Base-by-base conservation (phyloP, 352 stramenopile species). In the Thraustochytrium sp. region DNA sequence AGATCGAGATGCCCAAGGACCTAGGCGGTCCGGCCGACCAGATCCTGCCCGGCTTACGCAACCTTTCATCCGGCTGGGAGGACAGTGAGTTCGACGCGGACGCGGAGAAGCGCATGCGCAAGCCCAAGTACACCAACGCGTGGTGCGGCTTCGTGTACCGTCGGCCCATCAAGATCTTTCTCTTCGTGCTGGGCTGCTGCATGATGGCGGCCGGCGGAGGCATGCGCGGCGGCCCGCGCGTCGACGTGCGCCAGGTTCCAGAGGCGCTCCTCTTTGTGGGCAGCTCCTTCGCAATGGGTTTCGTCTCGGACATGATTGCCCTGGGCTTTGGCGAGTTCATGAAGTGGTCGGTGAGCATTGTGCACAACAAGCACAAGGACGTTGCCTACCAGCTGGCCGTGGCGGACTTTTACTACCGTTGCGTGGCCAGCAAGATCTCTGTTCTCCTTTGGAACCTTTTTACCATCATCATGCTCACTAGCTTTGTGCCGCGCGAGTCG, bases 381-480 rank as follows among this genome's bases (percentile, higher is more conserved):
- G 65, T 31, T 16, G 65, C 38, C 18, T 55, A 62, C 46, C 34
- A 54, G 38, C 34, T 62, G 13, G 65, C 42, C 4, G 42, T 77
- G 5, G 42, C 49, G 16, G 26, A 77, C 46, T 62, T 77, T 61
- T 77, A 62, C 37, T 55, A 62, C 26, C 40, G 34, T n/a, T 55
- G 49, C 26, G 42, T 77, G 18, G 13, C 34, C 40, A n/a, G n/a
- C 40, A 77, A 77, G 34, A 40, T 55, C 21, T 11, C 26, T 26
- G 40, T 77, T 29, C 65, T 55, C 42, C 8, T 77, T 16, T 77
- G 65, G 65, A 31, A 62, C 0, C 31, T 77, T 2, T 36, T 77
- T 36, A n/a, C n/a, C 65, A 77, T 77, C 37, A 44, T 77, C 46
- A 62, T 77, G 65, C 34, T 77, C 65, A 62, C 49, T 21, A 75